Conservation (phyloP, 1,284 basidiomycete species). For the Irpex sp. region DNA sequence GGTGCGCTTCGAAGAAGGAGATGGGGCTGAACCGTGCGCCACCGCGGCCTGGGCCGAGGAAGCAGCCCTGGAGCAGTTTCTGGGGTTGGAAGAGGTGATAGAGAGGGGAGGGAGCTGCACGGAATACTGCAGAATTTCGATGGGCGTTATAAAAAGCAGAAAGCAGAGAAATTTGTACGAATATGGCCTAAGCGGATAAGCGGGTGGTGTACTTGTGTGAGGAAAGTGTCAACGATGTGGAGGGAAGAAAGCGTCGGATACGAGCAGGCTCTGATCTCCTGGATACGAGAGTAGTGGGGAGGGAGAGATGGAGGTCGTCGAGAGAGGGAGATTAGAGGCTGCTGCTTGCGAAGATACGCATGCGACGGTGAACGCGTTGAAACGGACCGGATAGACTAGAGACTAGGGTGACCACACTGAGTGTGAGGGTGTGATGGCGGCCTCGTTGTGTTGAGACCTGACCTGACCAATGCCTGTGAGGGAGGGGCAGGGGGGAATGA, state of each 20-base stretch:
- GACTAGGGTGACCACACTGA: too few relatives aligned
- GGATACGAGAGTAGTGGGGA: constrained; percentile 21
- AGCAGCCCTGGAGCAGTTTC: constrained; percentile 6
- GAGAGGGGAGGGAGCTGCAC: constrained; percentile 51
- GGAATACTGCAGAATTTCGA: constrained; percentile 67
- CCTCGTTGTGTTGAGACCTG: constrained; percentile 4
- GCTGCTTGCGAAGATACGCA: constrained; percentile 25
- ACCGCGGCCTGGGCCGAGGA: constrained; percentile 2
- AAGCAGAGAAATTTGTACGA: neutral
- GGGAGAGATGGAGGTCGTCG: constrained; percentile 7
- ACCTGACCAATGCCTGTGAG: constrained; percentile 4
- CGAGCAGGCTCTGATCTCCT: constrained; percentile 11
- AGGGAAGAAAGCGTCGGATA: neutral
- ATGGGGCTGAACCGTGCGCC: constrained; percentile 9
- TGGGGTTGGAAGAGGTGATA: constrained; percentile 29
- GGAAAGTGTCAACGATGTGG: neutral
- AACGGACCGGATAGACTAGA: constrained; percentile 11
- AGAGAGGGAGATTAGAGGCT: constrained; percentile 18
- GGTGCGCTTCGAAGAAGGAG: constrained; percentile 21
- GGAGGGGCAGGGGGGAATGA: neutral
- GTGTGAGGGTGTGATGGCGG: constrained; percentile 6
- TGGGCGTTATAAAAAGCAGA: constrained; percentile 4
- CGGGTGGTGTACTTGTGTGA: neutral
- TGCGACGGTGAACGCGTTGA: constrained; percentile 25
- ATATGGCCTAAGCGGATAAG: neutral